These are phyloP conservation scores for Cryptosporidium sp. DNA, from an alignment of 169 alveolate species.

Conservation along the genomic window DNA sequence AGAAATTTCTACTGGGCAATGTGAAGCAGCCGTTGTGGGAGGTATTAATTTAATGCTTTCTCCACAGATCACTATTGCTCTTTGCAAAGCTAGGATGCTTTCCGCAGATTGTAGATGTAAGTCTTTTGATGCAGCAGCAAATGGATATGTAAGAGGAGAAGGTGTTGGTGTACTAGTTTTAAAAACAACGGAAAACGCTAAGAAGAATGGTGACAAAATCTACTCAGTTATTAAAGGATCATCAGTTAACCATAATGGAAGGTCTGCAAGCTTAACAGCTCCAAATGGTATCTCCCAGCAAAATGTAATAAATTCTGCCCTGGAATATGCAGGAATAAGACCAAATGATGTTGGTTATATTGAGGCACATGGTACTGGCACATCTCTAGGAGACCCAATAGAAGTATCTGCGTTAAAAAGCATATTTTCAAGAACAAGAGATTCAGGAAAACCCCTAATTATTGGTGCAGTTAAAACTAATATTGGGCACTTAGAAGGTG, in stretches of 20 bases:
- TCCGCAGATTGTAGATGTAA: slow-evolving; percentile 84
- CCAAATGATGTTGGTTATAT: slow-evolving; percentile 78
- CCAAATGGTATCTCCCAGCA: slow-evolving; percentile 85
- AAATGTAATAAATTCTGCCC: slow-evolving; percentile 81
- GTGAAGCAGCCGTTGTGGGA: slow-evolving; percentile 82
- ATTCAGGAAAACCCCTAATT: slow-evolving; percentile 80
- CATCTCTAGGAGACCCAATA: slow-evolving; percentile 83
- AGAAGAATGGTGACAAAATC: slow-evolving; percentile 71
- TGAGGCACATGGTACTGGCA: slow-evolving; percentile 86
- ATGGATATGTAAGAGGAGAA: slow-evolving; percentile 85
- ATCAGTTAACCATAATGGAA: slow-evolving; percentile 83
- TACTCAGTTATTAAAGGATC: slow-evolving; percentile 80
- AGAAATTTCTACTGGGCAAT: slow-evolving; percentile 79
- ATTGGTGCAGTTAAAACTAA: slow-evolving; percentile 86
- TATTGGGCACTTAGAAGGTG: slow-evolving; percentile 87
- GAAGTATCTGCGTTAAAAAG: slow-evolving; percentile 81
- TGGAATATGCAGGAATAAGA: slow-evolving; percentile 76
- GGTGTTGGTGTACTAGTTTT: slow-evolving; percentile 81
- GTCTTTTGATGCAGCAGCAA: slow-evolving; percentile 84
- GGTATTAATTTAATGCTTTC: slow-evolving; percentile 85
- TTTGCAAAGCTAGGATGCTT: slow-evolving; percentile 85
- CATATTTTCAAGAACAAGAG: slow-evolving; percentile 78
- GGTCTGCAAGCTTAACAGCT: slow-evolving; percentile 84
- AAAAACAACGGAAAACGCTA: slow-evolving; percentile 77
- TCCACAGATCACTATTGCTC: slow-evolving; percentile 85